Percentiles rank a stretch among this genome's conserved stretches.
These are phyloP conservation scores for Boletales sp. DNA, from an alignment of 768 basidiomycete species.

Conservation along the genomic window DNA sequence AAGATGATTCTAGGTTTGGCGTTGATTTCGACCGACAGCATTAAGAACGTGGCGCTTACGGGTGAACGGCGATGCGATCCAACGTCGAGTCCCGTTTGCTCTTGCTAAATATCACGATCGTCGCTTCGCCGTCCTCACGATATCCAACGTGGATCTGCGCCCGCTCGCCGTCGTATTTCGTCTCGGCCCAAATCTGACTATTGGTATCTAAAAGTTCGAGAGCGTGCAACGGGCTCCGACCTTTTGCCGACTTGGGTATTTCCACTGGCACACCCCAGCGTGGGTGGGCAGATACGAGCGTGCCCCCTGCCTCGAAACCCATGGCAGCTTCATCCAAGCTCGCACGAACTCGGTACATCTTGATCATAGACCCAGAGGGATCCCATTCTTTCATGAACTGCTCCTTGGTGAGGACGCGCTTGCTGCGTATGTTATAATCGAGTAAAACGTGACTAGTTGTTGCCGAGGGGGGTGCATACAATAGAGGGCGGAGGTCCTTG, in stretches of 20 bases:
- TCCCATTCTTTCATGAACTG: conserved; percentile 78
- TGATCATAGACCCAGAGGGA: conserved; percentile 47
- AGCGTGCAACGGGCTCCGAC: conserved; percentile 54
- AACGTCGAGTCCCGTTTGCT: conserved; percentile 78
- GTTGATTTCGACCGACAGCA: neutral
- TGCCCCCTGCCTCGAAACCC: conserved; percentile 37
- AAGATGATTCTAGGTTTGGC: conserved; percentile 48
- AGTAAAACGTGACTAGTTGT: conserved; percentile 48
- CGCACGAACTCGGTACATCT: conserved; percentile 51
- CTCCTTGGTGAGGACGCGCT: conserved; percentile 51
- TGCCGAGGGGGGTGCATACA: conserved; percentile 59
- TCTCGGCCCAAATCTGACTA: conserved; percentile 71
- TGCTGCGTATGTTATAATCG: conserved; percentile 53
- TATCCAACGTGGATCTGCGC: conserved; percentile 85
- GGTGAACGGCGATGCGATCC: conserved; percentile 68
- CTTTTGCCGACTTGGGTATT: conserved; percentile 84
- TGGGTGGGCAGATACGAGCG: conserved; percentile 32
- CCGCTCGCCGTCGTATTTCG: conserved; percentile 94
- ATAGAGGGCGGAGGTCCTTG: conserved; percentile 76
- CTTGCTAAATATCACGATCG: conserved; percentile 84
- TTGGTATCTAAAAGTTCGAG: conserved; percentile 35
- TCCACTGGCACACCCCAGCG: conserved; percentile 59
- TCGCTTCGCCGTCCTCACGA: conserved; percentile 29
- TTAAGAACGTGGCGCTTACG: conserved; percentile 21
- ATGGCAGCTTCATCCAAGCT: conserved; percentile 55